A percentile compares a stretch with the other conserved stretches of the same genome.
These are phyloP conservation scores for Orbilia blumenaviensis DNA, from an alignment of 2,329 filamentous ascomycete genomes.

Conservation along the genomic window DNA sequence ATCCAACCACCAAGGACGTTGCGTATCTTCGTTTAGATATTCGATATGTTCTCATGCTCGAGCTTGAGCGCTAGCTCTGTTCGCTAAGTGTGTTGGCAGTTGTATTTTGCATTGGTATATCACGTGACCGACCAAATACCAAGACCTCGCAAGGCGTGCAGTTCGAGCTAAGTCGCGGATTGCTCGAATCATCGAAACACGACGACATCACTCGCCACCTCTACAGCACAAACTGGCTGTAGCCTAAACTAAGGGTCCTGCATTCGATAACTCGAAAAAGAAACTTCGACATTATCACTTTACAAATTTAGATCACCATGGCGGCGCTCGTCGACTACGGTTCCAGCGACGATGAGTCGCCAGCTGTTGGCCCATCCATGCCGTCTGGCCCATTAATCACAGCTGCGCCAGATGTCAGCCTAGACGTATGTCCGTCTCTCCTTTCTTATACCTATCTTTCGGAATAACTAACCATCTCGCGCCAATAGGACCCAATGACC, in stretches of 20 bases:
- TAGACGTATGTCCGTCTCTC: constrained; percentile 67
- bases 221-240: too few relatives aligned
- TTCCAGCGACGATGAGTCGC: constrained; percentile 64
- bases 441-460: constrained; percentile 28
- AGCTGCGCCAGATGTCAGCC: constrained; percentile 66
- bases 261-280: neutral
- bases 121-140: too few relatives aligned
- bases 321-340: constrained; percentile 57
- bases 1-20: too few relatives aligned
- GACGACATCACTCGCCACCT: too few relatives aligned
- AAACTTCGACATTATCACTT: neutral
- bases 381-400: constrained; percentile 61
- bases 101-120: too few relatives aligned
- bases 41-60: too few relatives aligned
- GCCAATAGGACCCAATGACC: constrained; percentile 63
- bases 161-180: too few relatives aligned
- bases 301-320: constrained; percentile 26
- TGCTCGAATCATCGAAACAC: too few relatives aligned
- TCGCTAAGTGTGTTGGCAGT: too few relatives aligned
- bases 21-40: too few relatives aligned
- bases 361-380: constrained; percentile 55
- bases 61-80: too few relatives aligned
- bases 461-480: neutral
- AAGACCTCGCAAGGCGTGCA: too few relatives aligned
- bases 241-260: neutral